A percentile compares a stretch with the other conserved stretches of the same genome.
Evolutionary conservation across 306 rosid genomes (phyloP).

Genomic region (Citrullus amarus): DNA sequence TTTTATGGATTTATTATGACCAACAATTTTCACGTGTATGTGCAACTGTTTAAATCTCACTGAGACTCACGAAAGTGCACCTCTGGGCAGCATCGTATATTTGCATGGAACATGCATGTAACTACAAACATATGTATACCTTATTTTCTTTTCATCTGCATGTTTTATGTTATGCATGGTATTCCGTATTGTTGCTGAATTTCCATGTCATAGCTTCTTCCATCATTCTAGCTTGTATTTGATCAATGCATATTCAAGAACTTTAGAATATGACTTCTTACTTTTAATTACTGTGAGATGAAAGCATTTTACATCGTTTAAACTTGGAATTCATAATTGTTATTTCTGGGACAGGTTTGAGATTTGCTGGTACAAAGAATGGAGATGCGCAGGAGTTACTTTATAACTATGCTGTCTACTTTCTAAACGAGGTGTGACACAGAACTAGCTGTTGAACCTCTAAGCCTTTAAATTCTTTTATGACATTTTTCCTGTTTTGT

Average conservation of each 20-base stretch:
- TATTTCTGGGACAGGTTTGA: conserved; percentile 49
- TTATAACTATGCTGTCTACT: conserved; percentile 67
- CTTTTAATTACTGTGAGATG: neutral
- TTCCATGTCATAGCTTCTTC: neutral
- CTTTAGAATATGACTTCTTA: neutral
- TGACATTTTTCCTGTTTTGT: conserved; percentile 10
- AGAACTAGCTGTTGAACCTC: conserved; percentile 11
- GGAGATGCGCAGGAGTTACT: conserved; percentile 75
- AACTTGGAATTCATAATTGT: conserved; percentile 12
- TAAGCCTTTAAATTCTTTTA: conserved; percentile 13
- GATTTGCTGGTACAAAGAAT: conserved; percentile 86
- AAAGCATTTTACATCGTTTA: neutral
- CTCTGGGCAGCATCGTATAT: neutral
- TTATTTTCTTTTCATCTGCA: neutral
- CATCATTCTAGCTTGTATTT: neutral
- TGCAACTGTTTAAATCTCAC: neutral
- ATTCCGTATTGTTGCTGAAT: neutral
- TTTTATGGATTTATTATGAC: conserved; percentile 13
- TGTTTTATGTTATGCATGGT: neutral
- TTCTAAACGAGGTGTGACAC: conserved; percentile 71
- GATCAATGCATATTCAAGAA: neutral
- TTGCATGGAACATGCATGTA: neutral
- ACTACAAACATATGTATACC: neutral
- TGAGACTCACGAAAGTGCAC: neutral
- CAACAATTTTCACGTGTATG: neutral